These are phyloP conservation scores for Globisporangium nodosum DNA, from an alignment of 352 stramenopile species.

Conservation along the genomic window DNA sequence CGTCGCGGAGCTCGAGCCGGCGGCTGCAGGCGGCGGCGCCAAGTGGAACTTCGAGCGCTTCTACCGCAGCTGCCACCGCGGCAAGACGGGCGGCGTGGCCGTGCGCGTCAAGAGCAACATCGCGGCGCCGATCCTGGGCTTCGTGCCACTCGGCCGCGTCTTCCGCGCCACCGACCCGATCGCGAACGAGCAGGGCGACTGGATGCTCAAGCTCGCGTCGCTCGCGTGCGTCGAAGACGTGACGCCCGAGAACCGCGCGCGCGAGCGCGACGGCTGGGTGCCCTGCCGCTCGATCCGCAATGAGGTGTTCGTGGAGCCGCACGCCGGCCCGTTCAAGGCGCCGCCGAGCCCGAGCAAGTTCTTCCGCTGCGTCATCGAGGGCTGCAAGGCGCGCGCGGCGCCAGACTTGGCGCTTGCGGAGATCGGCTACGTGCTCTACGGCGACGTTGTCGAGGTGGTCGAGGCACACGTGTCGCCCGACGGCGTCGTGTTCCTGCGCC, in stretches of 20 bases:
- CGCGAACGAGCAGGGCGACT: constrained; percentile 69
- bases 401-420: constrained; percentile 53
- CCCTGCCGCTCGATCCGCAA: constrained; percentile 70
- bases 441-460: constrained; percentile 70
- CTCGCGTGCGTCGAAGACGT: constrained; percentile 30
- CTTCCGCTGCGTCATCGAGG: constrained; percentile 71
- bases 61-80: constrained; percentile 66
- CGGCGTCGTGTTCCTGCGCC: constrained; percentile 54
- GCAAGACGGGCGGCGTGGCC: constrained; percentile 55
- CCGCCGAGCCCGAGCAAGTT: constrained; percentile 17
- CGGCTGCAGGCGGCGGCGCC: constrained; percentile 18
- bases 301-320: constrained; percentile 58
- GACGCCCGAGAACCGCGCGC: constrained; percentile 14
- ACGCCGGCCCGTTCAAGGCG: constrained; percentile 36
- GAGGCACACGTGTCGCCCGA: constrained; percentile 32
- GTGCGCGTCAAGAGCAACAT: constrained; percentile 68
- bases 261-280: constrained; percentile 46
- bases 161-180: constrained; percentile 51
- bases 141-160: constrained; percentile 56
- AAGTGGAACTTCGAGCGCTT: constrained; percentile 62
- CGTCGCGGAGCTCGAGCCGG: constrained; percentile 41
- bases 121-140: constrained; percentile 53
- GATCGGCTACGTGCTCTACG: constrained; percentile 71
- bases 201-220: constrained; percentile 63
- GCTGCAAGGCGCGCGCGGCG: constrained; percentile 52